Percentiles rank a stretch among this genome's conserved stretches.
Evolutionary conservation across 148 eudicot genomes (phyloP).

Genomic region (Silene conica): DNA sequence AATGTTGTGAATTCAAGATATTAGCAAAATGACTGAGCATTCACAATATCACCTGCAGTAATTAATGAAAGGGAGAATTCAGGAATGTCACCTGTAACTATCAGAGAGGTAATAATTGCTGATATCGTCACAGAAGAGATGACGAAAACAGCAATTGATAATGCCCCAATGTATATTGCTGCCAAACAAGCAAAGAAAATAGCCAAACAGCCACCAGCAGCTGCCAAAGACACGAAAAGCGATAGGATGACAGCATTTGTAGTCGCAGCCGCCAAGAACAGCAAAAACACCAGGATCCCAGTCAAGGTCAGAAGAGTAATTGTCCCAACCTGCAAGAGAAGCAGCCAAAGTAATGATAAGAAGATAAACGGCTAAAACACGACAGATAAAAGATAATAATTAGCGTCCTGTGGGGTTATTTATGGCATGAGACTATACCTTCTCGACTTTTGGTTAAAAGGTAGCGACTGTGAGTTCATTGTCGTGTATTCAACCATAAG

Average conservation of each 20-base stretch:
- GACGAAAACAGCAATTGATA: conserved; percentile 62
- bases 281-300: conserved; percentile 57
- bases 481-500: no score
- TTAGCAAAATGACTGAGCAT: not conserved
- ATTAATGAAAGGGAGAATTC: not conserved
- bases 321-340: conserved; percentile 66
- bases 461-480: no score
- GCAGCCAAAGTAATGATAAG: not conserved
- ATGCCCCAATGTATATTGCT: conserved; percentile 60
- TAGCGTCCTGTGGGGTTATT: not conserved
- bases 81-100: conserved; percentile 48
- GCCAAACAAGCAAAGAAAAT: conserved; percentile 74
- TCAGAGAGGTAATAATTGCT: conserved; percentile 45
- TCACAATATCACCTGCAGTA: not conserved
- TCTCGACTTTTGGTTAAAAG: no score
- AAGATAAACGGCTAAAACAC: not conserved
- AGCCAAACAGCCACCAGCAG: conserved; percentile 86
- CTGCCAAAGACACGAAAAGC: conserved; percentile 67
- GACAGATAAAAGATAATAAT: not conserved
- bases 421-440: no score
- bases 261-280: conserved; percentile 75
- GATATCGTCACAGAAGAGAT: conserved; percentile 60
- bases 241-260: conserved; percentile 69
- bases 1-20: not conserved
- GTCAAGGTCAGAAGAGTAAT: conserved; percentile 50